Percentiles rank a stretch among this genome's conserved stretches.
phyloP scores from a whole-genome alignment of 352 stramenopile species.

The Phytophthora hibernalis region DNA sequence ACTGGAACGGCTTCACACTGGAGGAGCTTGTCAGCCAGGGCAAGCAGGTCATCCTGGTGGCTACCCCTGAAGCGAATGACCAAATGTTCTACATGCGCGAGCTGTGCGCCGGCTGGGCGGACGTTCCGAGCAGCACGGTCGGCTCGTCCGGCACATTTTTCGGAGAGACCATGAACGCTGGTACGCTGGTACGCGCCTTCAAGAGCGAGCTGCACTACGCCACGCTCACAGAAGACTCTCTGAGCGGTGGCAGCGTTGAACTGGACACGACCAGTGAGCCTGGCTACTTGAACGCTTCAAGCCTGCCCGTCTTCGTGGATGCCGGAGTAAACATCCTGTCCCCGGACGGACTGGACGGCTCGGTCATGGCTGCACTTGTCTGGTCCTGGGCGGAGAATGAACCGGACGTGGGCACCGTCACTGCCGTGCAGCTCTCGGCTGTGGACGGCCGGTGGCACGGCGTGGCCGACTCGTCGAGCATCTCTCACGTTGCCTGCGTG shows the following conservation, averaged over 20 bases:
- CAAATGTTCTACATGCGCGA: constrained; percentile 62
- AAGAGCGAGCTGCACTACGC: constrained; percentile 60
- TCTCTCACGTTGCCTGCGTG: constrained; percentile 62
- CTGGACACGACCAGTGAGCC: constrained; percentile 35
- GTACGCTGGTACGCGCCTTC: constrained; percentile 57
- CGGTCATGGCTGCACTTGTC: constrained; percentile 56
- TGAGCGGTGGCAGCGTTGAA: constrained; percentile 28
- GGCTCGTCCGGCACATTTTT: constrained; percentile 42
- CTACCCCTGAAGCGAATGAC: constrained; percentile 54
- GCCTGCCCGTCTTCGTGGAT: constrained; percentile 53
- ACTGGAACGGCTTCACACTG: constrained; percentile 61
- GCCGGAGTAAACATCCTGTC: constrained; percentile 70
- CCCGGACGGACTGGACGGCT: constrained; percentile 62
- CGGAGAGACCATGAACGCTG: constrained; percentile 50
- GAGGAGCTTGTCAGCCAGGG: constrained; percentile 50
- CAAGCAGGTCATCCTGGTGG: constrained; percentile 63
- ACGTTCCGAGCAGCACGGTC: constrained; percentile 41
- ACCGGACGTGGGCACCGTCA: constrained; percentile 41
- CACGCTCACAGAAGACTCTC: constrained; percentile 47
- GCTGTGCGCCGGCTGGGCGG: constrained; percentile 54
- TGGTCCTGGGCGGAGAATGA: constrained; percentile 72
- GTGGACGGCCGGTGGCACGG: constrained; percentile 67
- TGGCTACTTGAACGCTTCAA: constrained; percentile 41
- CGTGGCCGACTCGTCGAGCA: constrained; percentile 45
- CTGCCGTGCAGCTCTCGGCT: constrained; percentile 51